Base-by-base conservation (phyloP, 345 rosid genomes). In the Pelargonium nanum region DNA sequence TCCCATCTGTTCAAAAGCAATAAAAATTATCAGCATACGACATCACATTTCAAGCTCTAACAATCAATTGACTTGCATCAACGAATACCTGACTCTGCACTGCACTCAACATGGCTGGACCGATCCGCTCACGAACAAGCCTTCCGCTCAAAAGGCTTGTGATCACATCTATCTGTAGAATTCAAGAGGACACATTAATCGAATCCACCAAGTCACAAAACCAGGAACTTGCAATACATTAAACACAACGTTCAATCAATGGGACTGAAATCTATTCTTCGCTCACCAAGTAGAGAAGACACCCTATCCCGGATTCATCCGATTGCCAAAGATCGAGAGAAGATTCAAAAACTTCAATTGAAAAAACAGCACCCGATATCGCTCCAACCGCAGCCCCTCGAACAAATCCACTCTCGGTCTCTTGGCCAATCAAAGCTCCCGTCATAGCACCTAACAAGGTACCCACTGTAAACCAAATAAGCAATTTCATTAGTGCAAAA, bases 31-130 rank as follows among this genome's bases (percentile, higher is more conserved):
- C 57, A 63, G 72, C 61, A 63, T 57, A 30, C 10, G 10, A 28
- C 60, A 15, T 5, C 12, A 16, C 24, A 65, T 7, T 28, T 28
- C 22, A 1, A 48, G 68, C 57, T 16, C 12, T 5, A 0, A 13
- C 12, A 28, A 17, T 23, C 32, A 8, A 17, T 20, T 4, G 53
- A 32, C 34, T 22, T n/a, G 12, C 7, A 22, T 22, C 0, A 58
- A 6, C 63, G 63, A 48, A 28, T 80, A 94, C 99, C 96, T 94
- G 97, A 75, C 97, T 94, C 72, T 94, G 99, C 57, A 94, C 99
- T 0, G 99, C 99, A 70, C 96, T 94, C 59, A 94, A 71, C 99
- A 94, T 94, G 0, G 99, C 99, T 1, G 99, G 99, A 69, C 99
- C 99, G 34, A 94, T 88, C 32, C 95, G 84, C 66, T 94, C 99